phyloP scores from a whole-genome alignment of 257 asterid species.

The Plectranthus barbatus region DNA sequence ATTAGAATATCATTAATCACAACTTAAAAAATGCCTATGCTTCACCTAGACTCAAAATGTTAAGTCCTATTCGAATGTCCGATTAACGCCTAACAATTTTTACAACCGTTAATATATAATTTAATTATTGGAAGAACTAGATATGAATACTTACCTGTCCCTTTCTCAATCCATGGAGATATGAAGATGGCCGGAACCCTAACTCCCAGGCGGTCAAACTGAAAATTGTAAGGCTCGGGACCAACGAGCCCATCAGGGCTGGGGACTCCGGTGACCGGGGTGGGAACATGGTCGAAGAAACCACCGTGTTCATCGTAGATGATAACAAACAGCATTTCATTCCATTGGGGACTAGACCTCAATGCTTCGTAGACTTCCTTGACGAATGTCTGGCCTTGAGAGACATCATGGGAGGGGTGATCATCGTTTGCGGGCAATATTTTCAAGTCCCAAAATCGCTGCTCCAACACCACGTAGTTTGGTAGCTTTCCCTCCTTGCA shows the following conservation, averaged over 20 bases:
- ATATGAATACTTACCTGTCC: constrained; percentile 37
- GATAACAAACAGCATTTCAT: constrained; percentile 46
- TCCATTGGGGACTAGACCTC: constrained; percentile 79
- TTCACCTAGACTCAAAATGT: no score
- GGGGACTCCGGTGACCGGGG: constrained; percentile 59
- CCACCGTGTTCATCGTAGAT: constrained; percentile 79
- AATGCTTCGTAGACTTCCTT: constrained; percentile 59
- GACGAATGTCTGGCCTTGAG: constrained; percentile 62
- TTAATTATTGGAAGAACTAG: no score
- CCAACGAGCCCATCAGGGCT: constrained; percentile 63
- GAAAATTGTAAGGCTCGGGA: constrained; percentile 49
- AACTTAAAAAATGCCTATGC: no score
- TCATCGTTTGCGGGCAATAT: constrained; percentile 62
- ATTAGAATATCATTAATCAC: no score
- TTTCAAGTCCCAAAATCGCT: constrained; percentile 45
- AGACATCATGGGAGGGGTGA: constrained; percentile 68
- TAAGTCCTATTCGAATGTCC: no score
- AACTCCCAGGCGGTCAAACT: constrained; percentile 57
- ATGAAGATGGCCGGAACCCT: constrained; percentile 61
- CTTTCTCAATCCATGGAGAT: constrained; percentile 71
- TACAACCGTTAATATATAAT: no score
- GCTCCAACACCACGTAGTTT: constrained; percentile 66
- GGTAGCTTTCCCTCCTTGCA: constrained; percentile 68
- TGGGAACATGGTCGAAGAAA: constrained; percentile 64
- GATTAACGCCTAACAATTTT: no score